Percentiles rank a stretch among this genome's conserved stretches.
These are phyloP conservation scores for Aspergillus arachidicola DNA, from an alignment of 2,329 filamentous ascomycete genomes.

Conservation along the genomic window DNA sequence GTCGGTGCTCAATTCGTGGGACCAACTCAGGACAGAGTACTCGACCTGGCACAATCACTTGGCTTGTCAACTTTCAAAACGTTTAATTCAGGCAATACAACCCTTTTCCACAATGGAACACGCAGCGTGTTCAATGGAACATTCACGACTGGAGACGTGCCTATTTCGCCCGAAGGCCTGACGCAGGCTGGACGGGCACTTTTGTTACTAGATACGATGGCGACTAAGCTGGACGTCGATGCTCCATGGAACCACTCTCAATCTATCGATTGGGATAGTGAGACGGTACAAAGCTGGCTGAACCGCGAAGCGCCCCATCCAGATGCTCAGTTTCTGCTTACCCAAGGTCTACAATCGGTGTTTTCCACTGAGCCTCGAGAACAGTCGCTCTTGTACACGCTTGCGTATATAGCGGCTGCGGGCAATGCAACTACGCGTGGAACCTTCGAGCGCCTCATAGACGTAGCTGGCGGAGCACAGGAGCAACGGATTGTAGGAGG, in stretches of 20 bases:
- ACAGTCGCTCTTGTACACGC: slow-evolving; percentile 6
- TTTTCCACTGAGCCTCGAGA: slow-evolving; percentile 12
- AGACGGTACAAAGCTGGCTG: background rate
- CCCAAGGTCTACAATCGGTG: slow-evolving; percentile 2
- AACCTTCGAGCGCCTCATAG: slow-evolving; percentile 2
- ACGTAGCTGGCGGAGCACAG: slow-evolving; percentile 5
- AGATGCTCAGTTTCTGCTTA: slow-evolving; percentile 7
- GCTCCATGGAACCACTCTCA: slow-evolving; percentile 2
- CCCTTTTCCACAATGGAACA: slow-evolving; percentile 1
- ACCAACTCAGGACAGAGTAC: slow-evolving; percentile 26
- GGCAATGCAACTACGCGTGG: slow-evolving; percentile 7
- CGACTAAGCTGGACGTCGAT: background rate
- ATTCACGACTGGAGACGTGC: background rate
- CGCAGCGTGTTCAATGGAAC: background rate
- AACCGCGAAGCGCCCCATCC: slow-evolving; percentile 14
- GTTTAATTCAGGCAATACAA: slow-evolving; percentile 5
- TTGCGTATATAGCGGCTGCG: slow-evolving; percentile 3
- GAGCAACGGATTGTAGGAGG: slow-evolving; percentile 1
- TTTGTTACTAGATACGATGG: background rate
- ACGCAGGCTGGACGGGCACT: background rate
- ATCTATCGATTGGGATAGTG: background rate
- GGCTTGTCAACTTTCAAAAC: slow-evolving; percentile 18
- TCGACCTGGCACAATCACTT: slow-evolving; percentile 23
- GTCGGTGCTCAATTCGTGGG: slow-evolving; percentile 30
- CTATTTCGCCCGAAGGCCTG: background rate